Evolutionary conservation across 306 rosid species (phyloP).

Genomic region (Gynostemma pentaphyllum): DNA sequence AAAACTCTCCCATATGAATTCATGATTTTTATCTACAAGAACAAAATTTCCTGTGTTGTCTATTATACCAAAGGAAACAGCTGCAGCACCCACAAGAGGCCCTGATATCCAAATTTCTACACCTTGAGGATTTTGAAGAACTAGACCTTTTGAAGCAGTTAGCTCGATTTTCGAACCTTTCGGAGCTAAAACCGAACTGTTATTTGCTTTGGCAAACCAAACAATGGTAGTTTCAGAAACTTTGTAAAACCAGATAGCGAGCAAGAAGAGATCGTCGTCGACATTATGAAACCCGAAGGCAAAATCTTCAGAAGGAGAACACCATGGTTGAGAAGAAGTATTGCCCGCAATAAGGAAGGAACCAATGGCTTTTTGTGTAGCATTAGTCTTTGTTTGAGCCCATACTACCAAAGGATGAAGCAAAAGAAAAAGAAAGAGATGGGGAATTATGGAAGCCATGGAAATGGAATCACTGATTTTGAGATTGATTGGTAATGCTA

Average conservation of each 20-base stretch:
- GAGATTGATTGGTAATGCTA: too few species aligned
- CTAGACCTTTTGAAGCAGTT: background rate
- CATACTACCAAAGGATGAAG: background rate
- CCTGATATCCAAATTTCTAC: conserved; percentile 13
- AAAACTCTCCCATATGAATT: conserved; percentile 37
- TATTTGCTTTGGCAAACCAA: background rate
- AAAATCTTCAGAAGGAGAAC: conserved; percentile 48
- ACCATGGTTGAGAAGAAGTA: conserved; percentile 2
- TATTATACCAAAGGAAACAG: conserved; percentile 10
- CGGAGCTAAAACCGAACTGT: background rate
- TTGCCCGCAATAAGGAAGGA: background rate
- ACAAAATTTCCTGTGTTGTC: conserved; percentile 37
- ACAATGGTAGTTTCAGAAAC: background rate
- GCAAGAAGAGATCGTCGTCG: conserved; percentile 15
- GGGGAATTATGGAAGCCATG: background rate
- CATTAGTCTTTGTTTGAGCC: background rate
- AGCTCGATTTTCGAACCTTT: background rate
- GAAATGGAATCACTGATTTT: too few species aligned
- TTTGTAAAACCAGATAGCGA: too few species aligned
- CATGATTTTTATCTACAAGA: conserved; percentile 10
- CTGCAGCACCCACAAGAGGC: background rate
- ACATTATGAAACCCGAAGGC: conserved; percentile 41
- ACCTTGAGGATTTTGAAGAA: background rate
- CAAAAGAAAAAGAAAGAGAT: background rate
- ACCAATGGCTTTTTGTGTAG: background rate